Evolutionary conservation across 257 asterid genomes (phyloP).

Genomic region (Hygrophila difformis): DNA sequence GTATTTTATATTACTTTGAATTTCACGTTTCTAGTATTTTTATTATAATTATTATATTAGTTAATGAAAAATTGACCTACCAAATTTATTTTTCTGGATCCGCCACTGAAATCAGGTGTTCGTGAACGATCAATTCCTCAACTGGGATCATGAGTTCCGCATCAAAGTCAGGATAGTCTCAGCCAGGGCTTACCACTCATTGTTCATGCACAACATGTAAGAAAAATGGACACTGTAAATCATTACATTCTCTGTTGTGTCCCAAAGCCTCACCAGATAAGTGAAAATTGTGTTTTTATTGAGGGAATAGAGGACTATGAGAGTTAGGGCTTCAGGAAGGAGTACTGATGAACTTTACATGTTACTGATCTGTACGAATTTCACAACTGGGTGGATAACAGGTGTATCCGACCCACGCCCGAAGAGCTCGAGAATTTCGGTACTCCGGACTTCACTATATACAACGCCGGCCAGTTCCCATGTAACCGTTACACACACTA

Average conservation of each 20-base stretch:
- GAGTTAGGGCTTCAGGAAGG: slow-evolving; percentile 15
- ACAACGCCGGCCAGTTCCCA: slow-evolving; percentile 99
- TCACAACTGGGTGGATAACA: slow-evolving; percentile 69
- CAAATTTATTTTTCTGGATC: too few relatives aligned
- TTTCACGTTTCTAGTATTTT: too few relatives aligned
- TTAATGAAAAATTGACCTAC: too few relatives aligned
- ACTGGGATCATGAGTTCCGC: slow-evolving; percentile 89
- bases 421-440: slow-evolving; percentile 99
- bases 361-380: slow-evolving; percentile 27
- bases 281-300: too few relatives aligned
- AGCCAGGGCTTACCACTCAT: slow-evolving; percentile 89
- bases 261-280: slow-evolving; percentile 14
- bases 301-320: slow-evolving; percentile 15
- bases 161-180: slow-evolving; percentile 96
- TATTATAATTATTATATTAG: too few relatives aligned
- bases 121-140: slow-evolving; percentile 88
- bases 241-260: slow-evolving; percentile 26
- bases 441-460: slow-evolving; percentile 98
- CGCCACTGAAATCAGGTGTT: slow-evolving; percentile 53
- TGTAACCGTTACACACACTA: slow-evolving; percentile 98
- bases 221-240: slow-evolving; percentile 9
- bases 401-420: slow-evolving; percentile 99
- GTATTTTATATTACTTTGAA: too few relatives aligned
- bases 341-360: slow-evolving; percentile 11
- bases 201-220: slow-evolving; percentile 57